These are phyloP conservation scores for Venturia aucupariae DNA, from an alignment of 2,329 filamentous ascomycete genomes.

Conservation along the genomic window DNA sequence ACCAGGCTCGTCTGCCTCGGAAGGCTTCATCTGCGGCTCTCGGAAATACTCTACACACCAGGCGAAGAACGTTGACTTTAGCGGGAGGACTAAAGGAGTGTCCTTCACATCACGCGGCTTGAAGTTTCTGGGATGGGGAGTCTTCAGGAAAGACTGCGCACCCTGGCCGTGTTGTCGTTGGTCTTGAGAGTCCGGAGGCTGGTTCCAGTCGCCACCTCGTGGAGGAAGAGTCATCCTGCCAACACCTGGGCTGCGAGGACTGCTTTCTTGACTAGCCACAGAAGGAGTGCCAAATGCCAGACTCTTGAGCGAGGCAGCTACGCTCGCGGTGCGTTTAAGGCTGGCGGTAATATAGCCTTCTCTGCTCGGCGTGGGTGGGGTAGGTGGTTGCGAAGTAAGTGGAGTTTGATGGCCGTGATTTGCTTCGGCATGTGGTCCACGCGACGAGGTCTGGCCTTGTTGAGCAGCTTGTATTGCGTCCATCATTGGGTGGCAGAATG, in stretches of 20 bases:
- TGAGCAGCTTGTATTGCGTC: slow-evolving; percentile 54
- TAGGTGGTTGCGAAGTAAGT: slow-evolving; percentile 35
- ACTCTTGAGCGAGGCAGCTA: slow-evolving; percentile 55
- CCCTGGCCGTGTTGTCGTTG: slow-evolving; percentile 51
- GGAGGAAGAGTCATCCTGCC: neutral
- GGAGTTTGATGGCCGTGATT: slow-evolving; percentile 18
- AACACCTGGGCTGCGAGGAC: slow-evolving; percentile 17
- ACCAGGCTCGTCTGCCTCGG: slow-evolving; percentile 90
- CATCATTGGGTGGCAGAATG: slow-evolving; percentile 61
- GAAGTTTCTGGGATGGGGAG: slow-evolving; percentile 73
- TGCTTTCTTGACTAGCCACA: slow-evolving; percentile 23
- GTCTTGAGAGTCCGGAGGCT: slow-evolving; percentile 69
- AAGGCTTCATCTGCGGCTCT: slow-evolving; percentile 95
- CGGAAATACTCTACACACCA: slow-evolving; percentile 98
- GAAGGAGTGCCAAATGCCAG: slow-evolving; percentile 43
- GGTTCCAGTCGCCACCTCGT: slow-evolving; percentile 44
- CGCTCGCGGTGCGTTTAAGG: slow-evolving; percentile 54
- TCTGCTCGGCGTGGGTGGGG: slow-evolving; percentile 40
- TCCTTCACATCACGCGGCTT: slow-evolving; percentile 51
- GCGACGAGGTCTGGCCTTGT: slow-evolving; percentile 22
- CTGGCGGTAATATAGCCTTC: slow-evolving; percentile 54
- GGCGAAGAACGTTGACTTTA: slow-evolving; percentile 77
- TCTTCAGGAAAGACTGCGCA: slow-evolving; percentile 64
- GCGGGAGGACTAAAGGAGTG: slow-evolving; percentile 53
- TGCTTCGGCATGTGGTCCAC: slow-evolving; percentile 7